phyloP scores from a whole-genome alignment of 2,329 filamentous ascomycete genomes.

The Tetracladium maxilliforme region DNA sequence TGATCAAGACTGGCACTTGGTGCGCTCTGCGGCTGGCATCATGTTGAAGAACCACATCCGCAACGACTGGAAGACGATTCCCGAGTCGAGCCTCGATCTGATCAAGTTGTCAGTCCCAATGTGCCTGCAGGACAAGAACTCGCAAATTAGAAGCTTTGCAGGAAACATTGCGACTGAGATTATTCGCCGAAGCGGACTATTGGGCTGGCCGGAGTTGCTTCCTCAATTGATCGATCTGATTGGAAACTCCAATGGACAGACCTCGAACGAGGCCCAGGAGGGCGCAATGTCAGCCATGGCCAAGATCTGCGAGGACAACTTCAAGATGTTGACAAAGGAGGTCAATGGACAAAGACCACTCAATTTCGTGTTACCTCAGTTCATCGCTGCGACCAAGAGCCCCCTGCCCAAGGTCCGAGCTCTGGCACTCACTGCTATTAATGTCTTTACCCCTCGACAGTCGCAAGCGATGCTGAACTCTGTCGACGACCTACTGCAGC shows the following conservation, averaged over 20 bases:
- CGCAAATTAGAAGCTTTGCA: slow-evolving; percentile 75
- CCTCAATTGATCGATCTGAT: slow-evolving; percentile 70
- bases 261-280: slow-evolving; percentile 64
- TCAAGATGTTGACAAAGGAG: slow-evolving; percentile 70
- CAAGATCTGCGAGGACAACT: slow-evolving; percentile 97
- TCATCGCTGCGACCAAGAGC: slow-evolving; percentile 75
- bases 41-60: slow-evolving; percentile 94
- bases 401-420: slow-evolving; percentile 63
- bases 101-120: slow-evolving; percentile 68
- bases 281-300: slow-evolving; percentile 84
- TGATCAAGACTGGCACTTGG: slow-evolving; percentile 50
- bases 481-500: slow-evolving; percentile 67
- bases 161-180: slow-evolving; percentile 92
- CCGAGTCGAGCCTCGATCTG: slow-evolving; percentile 57
- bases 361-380: slow-evolving; percentile 75
- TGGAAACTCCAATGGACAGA: slow-evolving; percentile 53
- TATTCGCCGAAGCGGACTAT: slow-evolving; percentile 67
- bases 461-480: slow-evolving; percentile 69
- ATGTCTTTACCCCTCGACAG: slow-evolving; percentile 78
- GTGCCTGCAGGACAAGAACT: slow-evolving; percentile 66
- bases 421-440: slow-evolving; percentile 70
- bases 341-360: slow-evolving; percentile 81
- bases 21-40: slow-evolving; percentile 77
- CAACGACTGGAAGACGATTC: slow-evolving; percentile 58
- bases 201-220: slow-evolving; percentile 84